phyloP scores from a whole-genome alignment of 441 rosid genomes.

The Mallotus repandus region DNA sequence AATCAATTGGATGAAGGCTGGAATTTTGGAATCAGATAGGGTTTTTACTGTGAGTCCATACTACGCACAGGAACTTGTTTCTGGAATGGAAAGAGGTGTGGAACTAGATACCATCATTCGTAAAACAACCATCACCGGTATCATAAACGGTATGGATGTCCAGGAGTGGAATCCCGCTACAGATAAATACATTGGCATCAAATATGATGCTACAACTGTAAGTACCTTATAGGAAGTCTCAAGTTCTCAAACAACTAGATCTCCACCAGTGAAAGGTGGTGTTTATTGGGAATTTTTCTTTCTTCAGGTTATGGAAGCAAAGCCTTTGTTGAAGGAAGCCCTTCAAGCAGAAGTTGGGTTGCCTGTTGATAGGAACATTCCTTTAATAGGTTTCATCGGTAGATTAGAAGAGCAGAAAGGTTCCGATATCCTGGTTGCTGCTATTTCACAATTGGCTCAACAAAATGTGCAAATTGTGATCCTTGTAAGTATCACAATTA shows the following conservation, averaged over 20 bases:
- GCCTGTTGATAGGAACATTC: constrained; percentile 70
- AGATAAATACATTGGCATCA: constrained; percentile 65
- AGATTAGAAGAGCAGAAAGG: constrained; percentile 97
- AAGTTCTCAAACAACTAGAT: not conserved
- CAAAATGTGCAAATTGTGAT: constrained; percentile 66
- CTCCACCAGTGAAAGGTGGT: not conserved
- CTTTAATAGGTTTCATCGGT: constrained; percentile 89
- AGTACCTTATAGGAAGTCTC: constrained; percentile 26
- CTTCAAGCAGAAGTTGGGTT: constrained; percentile 89
- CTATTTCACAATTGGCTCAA: constrained; percentile 57
- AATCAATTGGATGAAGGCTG: constrained; percentile 97
- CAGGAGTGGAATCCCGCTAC: constrained; percentile 92
- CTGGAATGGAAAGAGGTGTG: constrained; percentile 72
- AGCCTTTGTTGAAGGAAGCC: constrained; percentile 80
- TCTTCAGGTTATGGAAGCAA: constrained; percentile 68
- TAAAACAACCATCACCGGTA: constrained; percentile 58
- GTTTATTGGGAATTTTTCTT: not conserved
- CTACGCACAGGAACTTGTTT: constrained; percentile 78
- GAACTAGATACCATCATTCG: constrained; percentile 66
- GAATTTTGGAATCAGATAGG: constrained; percentile 64
- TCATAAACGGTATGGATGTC: constrained; percentile 89
- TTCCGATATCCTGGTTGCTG: constrained; percentile 78
- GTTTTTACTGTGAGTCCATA: constrained; percentile 81
- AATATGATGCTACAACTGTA: constrained; percentile 72
- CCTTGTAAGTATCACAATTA: constrained; percentile 55